phyloP scores from a whole-genome alignment of 345 rosid species.

The Bruguiera gymnorhiza region DNA sequence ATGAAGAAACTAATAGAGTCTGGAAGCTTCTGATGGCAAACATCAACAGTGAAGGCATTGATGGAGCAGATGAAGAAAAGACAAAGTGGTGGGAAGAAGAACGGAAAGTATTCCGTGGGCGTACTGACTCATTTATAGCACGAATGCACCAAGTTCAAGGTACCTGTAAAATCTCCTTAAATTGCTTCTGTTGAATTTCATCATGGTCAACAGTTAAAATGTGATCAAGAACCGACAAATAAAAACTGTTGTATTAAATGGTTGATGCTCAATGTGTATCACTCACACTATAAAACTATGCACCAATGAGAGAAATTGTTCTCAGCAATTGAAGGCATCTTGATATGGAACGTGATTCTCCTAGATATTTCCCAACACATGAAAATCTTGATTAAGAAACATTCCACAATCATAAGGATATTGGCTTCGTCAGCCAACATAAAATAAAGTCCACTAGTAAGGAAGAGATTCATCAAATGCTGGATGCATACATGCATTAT shows the following conservation, averaged over 20 bases:
- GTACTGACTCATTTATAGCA: constrained; percentile 29
- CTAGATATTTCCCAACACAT: too few species aligned
- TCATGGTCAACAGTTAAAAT: neutral
- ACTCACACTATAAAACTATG: too few species aligned
- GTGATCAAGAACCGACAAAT: neutral
- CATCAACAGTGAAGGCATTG: constrained; percentile 32
- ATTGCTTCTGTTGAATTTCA: constrained; percentile 12
- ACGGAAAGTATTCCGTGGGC: constrained; percentile 24
- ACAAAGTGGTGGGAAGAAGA: constrained; percentile 33
- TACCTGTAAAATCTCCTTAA: constrained; percentile 6
- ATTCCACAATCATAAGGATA: too few species aligned
- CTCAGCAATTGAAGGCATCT: too few species aligned
- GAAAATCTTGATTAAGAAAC: too few species aligned
- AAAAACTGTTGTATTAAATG: neutral
- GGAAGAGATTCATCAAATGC: too few species aligned
- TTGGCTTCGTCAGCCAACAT: too few species aligned
- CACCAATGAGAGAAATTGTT: too few species aligned
- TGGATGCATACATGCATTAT: too few species aligned
- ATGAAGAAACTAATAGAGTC: constrained; percentile 32
- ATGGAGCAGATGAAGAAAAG: constrained; percentile 31
- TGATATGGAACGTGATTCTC: too few species aligned
- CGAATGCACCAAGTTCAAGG: constrained; percentile 39
- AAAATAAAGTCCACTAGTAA: too few species aligned
- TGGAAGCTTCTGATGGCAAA: constrained; percentile 26
- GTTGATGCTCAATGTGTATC: neutral